phyloP scores from a whole-genome alignment of 2,329 filamentous ascomycete species.

The Dendrostoma leiphaemia region DNA sequence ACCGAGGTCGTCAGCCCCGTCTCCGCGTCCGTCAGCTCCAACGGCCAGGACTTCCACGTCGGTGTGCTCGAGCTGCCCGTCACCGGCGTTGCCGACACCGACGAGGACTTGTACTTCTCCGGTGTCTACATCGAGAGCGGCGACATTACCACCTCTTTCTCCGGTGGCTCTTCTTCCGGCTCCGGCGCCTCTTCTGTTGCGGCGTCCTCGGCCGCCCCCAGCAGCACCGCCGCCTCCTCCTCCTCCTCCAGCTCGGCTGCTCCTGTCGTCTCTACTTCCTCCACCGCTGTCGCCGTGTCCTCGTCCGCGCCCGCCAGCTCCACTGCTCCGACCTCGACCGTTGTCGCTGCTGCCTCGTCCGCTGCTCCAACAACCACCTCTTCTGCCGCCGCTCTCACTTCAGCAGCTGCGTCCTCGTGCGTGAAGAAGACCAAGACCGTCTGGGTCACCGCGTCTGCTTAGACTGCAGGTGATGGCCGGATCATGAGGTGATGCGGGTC shows the following conservation, averaged over 20 bases:
- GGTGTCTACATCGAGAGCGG: constrained; percentile 66
- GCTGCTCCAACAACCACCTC: constrained; percentile 13
- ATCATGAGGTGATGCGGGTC: not conserved
- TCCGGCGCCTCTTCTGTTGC: constrained; percentile 7
- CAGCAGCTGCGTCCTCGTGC: constrained; percentile 1
- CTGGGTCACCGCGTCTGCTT: constrained; percentile 14
- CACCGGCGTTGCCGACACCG: constrained; percentile 44
- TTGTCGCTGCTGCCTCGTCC: constrained; percentile 5
- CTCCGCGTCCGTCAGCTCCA: constrained; percentile 54
- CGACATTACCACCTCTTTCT: constrained; percentile 20
- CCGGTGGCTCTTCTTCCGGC: constrained; percentile 5
- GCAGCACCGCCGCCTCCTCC: not conserved
- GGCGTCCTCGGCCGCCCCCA: constrained; percentile 19
- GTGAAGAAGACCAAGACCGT: constrained; percentile 19
- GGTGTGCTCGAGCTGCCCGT: constrained; percentile 62
- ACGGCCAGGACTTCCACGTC: constrained; percentile 68
- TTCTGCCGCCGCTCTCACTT: constrained; percentile 4
- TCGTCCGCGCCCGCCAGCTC: constrained; percentile 1
- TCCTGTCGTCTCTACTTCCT: not conserved
- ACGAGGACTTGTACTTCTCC: constrained; percentile 67
- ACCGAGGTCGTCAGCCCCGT: constrained; percentile 56
- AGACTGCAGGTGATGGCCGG: not conserved
- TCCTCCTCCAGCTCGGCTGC: not conserved
- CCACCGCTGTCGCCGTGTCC: constrained; percentile 3
- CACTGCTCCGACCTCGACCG: not conserved